Evolutionary conservation across 2,329 filamentous ascomycete species (phyloP), one percentile per base, ranked within the genome.

Genomic region (Penicillium sp.): DNA sequence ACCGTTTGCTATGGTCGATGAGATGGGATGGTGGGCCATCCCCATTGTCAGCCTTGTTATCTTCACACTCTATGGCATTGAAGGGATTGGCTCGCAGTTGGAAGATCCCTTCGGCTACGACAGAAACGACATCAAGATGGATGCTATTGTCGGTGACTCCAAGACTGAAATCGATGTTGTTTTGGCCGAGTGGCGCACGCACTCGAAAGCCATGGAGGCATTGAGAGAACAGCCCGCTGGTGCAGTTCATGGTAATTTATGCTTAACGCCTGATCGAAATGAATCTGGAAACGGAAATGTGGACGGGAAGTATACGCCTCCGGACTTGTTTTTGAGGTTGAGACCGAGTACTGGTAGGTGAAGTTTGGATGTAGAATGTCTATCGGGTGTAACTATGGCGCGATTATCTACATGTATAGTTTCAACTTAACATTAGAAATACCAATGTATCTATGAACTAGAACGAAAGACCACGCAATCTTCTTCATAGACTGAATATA

Each of bases 101-200:
- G 86, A 88, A 67, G 86, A 88, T 67, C 86, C 86, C 1, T 88
- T 88, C 68, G 86, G 86, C 2, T 85, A 85, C 56, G 85, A 86
- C 62, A 80, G 82, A 66, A 87, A 86, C 56, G 85, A 88, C 67
- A 88, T 88, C 72, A 87, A 87, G 67, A 86, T 88, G 80, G 85
- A 88, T 69, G 84, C 83, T 4, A 83, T 88, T 50, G 82, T 84
- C 3, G 84, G 86, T 62, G 86, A 88, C 67, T 76, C 84, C 43
- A 75, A 83, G 58, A 77, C 77, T 40, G 85, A 88, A 71, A 79
- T 85, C 19, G 79, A 80, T 61, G 84, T 85, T 7, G 71, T 87
- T 64, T 66, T 87, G 25, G 78, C 80, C 15, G 84, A 86, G 69
- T 88, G 85, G 85, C 78, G 77, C 64, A 73, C 65, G 35, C 61